Base-by-base conservation (phyloP, 345 rosid genomes). In the Psidium friedrichsthalianum region DNA sequence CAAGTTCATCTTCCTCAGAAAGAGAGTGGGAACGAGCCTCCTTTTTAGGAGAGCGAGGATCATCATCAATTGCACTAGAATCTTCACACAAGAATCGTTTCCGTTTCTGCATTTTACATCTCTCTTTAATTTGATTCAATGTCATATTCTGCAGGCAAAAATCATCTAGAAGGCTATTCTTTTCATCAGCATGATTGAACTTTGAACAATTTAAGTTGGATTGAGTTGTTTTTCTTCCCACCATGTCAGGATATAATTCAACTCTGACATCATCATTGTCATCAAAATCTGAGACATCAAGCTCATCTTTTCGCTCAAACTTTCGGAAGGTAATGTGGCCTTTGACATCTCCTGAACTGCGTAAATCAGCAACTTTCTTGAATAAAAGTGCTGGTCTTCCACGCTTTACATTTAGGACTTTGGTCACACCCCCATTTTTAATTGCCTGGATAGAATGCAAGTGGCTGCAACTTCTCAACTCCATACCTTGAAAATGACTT, bases 51-150 rank as follows among this genome's bases (percentile, higher is more conserved):
- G 86, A 83, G 80, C 84, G 82, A 90, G 82, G 56, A 29, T 84
- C 86, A 12, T 22, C 52, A 1, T 58, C 58, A 84, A 80, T 92
- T 81, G 82, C 15, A 27, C 80, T 80, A 25, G 22, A 74, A 87
- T 76, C 83, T 84, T 56, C 88, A 22, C 18, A 5, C 83, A 51
- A 64, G 5, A 86, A 22, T 80, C 10, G 74, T 64, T 93, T 94
- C 89, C 98, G 90, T 89, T 94, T 96, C 87, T 91, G 93, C 84
- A 51, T 86, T 89, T 87, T 91, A 89, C 92, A 93, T 61, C 90
- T 90, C 83, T 86, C 92, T 90, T 90, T 88, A 18, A 94, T 54
- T 86, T 89, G 93, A 83, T 85, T 86, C 90, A 95, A 83, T 2
- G 98, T 96, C 91, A 94, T 86, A 76, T 83, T 64, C 25, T 53